Evolutionary conservation across 176 grass and related monocot species (phyloP).

Genomic region (Tuctoria greenei): DNA sequence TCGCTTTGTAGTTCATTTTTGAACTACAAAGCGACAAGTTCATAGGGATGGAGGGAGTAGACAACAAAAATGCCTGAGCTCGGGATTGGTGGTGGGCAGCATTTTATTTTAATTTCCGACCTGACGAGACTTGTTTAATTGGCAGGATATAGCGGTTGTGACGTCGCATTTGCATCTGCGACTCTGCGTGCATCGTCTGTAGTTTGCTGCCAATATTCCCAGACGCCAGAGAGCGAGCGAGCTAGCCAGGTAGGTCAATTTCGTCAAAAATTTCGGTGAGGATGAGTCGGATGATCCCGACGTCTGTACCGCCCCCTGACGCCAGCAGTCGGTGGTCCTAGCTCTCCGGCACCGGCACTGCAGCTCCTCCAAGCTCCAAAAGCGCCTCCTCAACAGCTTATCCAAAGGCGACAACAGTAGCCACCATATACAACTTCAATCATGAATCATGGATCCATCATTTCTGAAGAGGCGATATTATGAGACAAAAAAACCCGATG

Average conservation of each 20-base stretch:
- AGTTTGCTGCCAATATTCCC: neutral
- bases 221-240: too few relatives aligned
- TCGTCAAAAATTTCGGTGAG: constrained; percentile 26
- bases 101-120: neutral
- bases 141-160: neutral
- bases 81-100: neutral
- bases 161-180: neutral
- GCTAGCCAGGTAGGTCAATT: neutral
- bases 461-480: neutral
- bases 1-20: too few relatives aligned
- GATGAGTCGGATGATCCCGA: constrained; percentile 49
- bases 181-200: neutral
- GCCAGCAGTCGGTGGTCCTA: constrained; percentile 25
- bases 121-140: neutral
- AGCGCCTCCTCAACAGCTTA: neutral
- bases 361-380: neutral
- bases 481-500: too few relatives aligned
- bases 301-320: constrained; percentile 6
- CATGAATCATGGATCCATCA: neutral
- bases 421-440: neutral
- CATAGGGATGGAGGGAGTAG: too few relatives aligned
- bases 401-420: neutral
- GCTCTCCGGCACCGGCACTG: neutral
- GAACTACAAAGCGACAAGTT: too few relatives aligned
- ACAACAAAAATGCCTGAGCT: constrained; percentile 2